Evolutionary conservation across 2,329 filamentous ascomycete genomes (phyloP), one percentile per base, ranked within the genome.

Genomic region (Knufia fluminis): DNA sequence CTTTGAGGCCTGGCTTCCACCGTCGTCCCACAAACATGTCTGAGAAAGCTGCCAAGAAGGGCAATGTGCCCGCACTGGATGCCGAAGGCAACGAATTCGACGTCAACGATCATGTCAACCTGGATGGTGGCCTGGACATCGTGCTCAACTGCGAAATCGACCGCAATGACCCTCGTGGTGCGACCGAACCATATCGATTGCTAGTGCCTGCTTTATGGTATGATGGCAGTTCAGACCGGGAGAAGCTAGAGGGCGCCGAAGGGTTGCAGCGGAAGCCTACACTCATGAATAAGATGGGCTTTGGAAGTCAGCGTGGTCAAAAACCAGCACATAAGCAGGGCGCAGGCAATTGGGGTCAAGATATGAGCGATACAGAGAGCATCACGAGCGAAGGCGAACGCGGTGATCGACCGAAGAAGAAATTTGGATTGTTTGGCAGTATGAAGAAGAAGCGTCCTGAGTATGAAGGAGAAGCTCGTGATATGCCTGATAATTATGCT

Each of bases 91-190:
- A 68, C 41, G 71, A 75, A 35, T 71, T 71, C 16, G 74, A 78
- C 8, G 51, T 59, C 43, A 59, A 60, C 38, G 78, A 67, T 43
- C 69, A 71, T 49, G 71, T 97, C 52, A 81, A 95, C 61, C 73
- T 96, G 0, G 80, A 92, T 62, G 85, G 84, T 24, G 89, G 88
- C 0, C 71, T 98, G 8, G 89, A 96, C 57, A 83, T 98, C 31
- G 85, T 81, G 45, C 68, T 98, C 38, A 95, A 96, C 59, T 81
- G 95, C 54, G 92, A 98, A 68, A 80, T 96, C 53, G 89, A 84
- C 59, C 78, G 86, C 39, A 81, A 80, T 54, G 89, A 98, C 59
- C 91, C 92, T 0, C 77, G 85, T 0, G 94, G 92, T 12, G 88
- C 87, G 55, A 98, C 92, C 0, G 79, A 81, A 45, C 87, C 89